Base-by-base conservation (phyloP, 495 filamentous ascomycete species). In the Neurospora cerealis region DNA sequence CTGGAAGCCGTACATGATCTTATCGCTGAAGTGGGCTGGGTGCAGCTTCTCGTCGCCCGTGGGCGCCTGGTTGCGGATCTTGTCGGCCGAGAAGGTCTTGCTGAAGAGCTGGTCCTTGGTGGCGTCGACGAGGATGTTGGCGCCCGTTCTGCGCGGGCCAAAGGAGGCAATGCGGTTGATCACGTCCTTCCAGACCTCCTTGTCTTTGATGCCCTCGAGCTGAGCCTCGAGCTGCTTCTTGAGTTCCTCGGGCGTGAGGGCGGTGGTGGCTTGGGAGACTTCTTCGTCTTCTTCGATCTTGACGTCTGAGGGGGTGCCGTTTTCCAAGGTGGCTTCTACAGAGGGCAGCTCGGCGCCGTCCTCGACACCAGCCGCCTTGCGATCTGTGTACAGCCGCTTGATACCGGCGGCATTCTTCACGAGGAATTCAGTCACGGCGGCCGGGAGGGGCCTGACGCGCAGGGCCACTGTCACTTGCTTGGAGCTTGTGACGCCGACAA, bases 1-100 rank as follows among this genome's bases (percentile, higher is more conserved):
- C 79, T 99, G 96, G 87, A 98, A 98, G 62, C 92, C 93, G 79
- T 99, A 93, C 15, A 89, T 85, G 74, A 98, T 90, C 79, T 96
- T 97, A 86, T 97, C 96, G 78, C 89, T 89, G 76, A 98, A 90
- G 80, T 96, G 92, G 46, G 86, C 85, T 1, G 93, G 87, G 24
- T 89, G 86, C 8, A 93, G 82, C n/a, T 87, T 85, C 60, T 91
- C 86, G 72, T 83, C 79, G 28, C 74, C 79, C 46, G 75, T 76
- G 36, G 80, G 82, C 41, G 77, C 76, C 69, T 78, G 82, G 75
- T 71, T 73, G 39, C 76, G 74, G 74, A 79, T 62, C 73, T 78
- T 77, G 69, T 86, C 88, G 82, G 83, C 69, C 4, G 73, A 72
- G 71, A 87, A 97, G 87, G 94, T 91, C 84, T 90, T 92, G 36